Conservation (phyloP, 495 filamentous ascomycete species). For the Hypoxylon cercidicola region DNA sequence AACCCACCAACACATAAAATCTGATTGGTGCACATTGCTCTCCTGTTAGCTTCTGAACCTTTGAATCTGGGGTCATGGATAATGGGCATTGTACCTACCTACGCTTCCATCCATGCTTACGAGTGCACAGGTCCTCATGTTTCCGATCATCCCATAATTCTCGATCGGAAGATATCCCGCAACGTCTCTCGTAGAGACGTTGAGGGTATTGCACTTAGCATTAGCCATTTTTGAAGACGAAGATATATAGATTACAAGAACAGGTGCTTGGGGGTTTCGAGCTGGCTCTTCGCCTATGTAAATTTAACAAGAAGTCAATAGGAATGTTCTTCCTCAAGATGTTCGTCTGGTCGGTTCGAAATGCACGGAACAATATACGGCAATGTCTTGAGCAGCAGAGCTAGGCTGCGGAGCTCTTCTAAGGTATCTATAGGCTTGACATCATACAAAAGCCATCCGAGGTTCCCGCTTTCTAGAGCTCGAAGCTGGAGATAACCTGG, state of each 20-base stretch:
- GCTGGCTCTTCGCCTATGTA: conserved; percentile 5
- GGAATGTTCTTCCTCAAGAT: neutral
- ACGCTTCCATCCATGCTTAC: conserved; percentile 75
- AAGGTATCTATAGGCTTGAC: conserved; percentile 27
- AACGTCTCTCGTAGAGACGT: conserved; percentile 43
- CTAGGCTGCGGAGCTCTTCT: conserved; percentile 17
- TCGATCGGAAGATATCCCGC: conserved; percentile 72
- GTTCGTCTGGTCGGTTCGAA: conserved; percentile 3
- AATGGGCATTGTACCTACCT: conserved; percentile 29
- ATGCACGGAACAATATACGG: conserved; percentile 3
- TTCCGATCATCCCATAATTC: conserved; percentile 79
- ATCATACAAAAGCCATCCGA: conserved; percentile 29
- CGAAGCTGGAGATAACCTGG: neutral
- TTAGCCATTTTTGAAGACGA: conserved; percentile 27
- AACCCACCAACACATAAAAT: conserved; percentile 78
- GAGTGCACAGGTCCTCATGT: conserved; percentile 80
- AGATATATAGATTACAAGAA: conserved; percentile 2
- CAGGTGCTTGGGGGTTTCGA: conserved; percentile 1
- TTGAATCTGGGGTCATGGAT: neutral
- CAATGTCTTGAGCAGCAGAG: conserved; percentile 5
- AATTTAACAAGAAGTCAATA: neutral
- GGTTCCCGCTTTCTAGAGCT: conserved; percentile 5
- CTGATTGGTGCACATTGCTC: conserved; percentile 37
- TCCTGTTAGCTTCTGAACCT: conserved; percentile 14
- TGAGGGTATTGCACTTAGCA: conserved; percentile 40